A percentile compares a stretch with the other conserved stretches of the same genome.
phyloP scores from a whole-genome alignment of 495 filamentous ascomycete genomes.

The Astrothelium macrocarpum region DNA sequence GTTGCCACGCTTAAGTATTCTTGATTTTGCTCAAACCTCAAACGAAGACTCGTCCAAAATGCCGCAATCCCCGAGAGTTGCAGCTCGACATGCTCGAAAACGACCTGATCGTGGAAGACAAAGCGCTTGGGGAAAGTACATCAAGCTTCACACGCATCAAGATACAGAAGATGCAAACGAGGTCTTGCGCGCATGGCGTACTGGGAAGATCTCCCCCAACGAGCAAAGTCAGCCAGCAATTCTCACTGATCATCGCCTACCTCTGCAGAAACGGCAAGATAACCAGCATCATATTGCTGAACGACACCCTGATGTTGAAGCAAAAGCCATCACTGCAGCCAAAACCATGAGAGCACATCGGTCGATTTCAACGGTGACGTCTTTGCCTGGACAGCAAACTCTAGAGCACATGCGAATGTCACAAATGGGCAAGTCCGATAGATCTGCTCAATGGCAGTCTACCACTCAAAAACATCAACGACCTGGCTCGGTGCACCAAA shows the following conservation, averaged over 20 bases:
- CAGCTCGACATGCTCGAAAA: conserved; percentile 56
- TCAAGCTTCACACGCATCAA: conserved; percentile 56
- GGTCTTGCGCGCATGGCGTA: conserved; percentile 64
- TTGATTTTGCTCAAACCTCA: conserved; percentile 51
- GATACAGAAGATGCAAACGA: conserved; percentile 70
- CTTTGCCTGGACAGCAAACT: neutral
- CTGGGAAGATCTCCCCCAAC: conserved; percentile 50
- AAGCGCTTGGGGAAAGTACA: conserved; percentile 64
- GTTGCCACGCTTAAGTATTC: conserved; percentile 52
- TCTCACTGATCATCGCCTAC: conserved; percentile 13
- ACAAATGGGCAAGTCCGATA: neutral
- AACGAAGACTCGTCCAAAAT: conserved; percentile 22
- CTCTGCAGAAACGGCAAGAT: conserved; percentile 18
- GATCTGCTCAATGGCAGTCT: neutral
- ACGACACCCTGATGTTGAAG: neutral
- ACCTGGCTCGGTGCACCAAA: neutral
- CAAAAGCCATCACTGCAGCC: neutral
- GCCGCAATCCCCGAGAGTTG: conserved; percentile 71
- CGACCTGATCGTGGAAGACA: conserved; percentile 56
- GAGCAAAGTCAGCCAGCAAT: neutral
- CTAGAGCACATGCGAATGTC: neutral
- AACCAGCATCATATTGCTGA: neutral
- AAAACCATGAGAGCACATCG: neutral
- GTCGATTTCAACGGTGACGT: neutral
- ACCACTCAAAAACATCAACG: neutral